Conservation (phyloP, 352 stramenopile genomes). For the Pythium insidiosum region DNA sequence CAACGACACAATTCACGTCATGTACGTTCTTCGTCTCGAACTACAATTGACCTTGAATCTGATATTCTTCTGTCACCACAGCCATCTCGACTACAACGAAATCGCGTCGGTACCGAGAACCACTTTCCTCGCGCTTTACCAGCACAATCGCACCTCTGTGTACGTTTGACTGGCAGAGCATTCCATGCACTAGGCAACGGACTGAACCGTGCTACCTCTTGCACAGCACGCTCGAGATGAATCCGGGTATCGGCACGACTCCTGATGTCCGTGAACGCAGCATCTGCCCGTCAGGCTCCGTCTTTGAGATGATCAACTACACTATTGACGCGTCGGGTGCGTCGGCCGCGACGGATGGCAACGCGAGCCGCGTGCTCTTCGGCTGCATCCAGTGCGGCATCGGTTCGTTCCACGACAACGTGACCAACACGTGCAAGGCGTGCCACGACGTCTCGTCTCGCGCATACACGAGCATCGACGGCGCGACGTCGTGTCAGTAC, state of each 20-base stretch:
- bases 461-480: constrained; percentile 44
- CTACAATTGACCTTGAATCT: background rate
- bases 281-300: constrained; percentile 44
- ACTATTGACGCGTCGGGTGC: too few relatives aligned
- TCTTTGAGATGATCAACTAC: constrained; percentile 32
- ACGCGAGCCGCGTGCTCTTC: constrained; percentile 20
- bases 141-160: constrained; percentile 35
- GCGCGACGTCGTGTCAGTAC: constrained; percentile 39
- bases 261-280: constrained; percentile 22
- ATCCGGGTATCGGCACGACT: constrained; percentile 39
- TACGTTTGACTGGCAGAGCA: too few relatives aligned
- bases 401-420: constrained; percentile 49
- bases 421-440: constrained; percentile 22
- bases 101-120: constrained; percentile 53
- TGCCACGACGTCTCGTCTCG: constrained; percentile 37
- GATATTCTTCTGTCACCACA: constrained; percentile 2
- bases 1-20: constrained; percentile 30
- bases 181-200: background rate
- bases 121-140: constrained; percentile 35
- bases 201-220: too few relatives aligned
- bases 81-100: constrained; percentile 49
- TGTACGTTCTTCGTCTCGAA: constrained; percentile 39
- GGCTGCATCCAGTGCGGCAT: constrained; percentile 58
- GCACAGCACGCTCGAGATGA: constrained; percentile 38
- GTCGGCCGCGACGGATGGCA: too few relatives aligned